Base-by-base conservation (phyloP, 805 yeast species). In the Candida succiphila region DNA sequence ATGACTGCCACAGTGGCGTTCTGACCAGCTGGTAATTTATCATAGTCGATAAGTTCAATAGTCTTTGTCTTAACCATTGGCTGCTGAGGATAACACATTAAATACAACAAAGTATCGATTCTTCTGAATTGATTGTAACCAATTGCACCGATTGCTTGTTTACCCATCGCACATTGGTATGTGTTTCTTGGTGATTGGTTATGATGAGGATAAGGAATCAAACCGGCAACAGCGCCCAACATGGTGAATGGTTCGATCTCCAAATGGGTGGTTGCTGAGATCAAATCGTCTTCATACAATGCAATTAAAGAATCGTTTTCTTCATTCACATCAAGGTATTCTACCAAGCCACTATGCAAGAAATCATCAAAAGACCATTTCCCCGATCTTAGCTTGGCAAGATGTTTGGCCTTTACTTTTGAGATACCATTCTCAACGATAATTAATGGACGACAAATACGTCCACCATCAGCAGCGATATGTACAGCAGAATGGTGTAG, bases 111-210 rank as follows among this genome's bases (percentile, higher is more conserved):
- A 1, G 98, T 92, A 52, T 92, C 98, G 44, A 92, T 89, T 58
- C 98, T 78, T 53, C 86, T 74, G 63, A 92, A 84, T 61, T 92
- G 98, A 58, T 92, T 92, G 56, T 92, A 92, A 9, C 94, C 96
- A 60, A 92, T 92, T 2, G 97, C 97, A 46, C 98, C 98, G 58
- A 92, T 89, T n/a, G 98, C 98, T 64, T 92, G 98, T 61, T 86
- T 86, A 76, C 95, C 95, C 95, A 84, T 84, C 53, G 94, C 95
- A 69, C 94, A 84, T 60, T 84, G 95, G 60, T 84, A 84, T 4
- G 94, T 84, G 59, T 84, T 84, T 67, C 95, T 75, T 29, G 95
- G 95, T 4, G 94, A 82, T 61, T 84, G 95, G 60, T 84, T 84
- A 55, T 84, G 95, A 52, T 84, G 94, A 30, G 95, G 95, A 51